Percentiles rank a stretch among this genome's conserved stretches.
Conservation (phyloP, 306 rosid species). For the Oemleria cerasiformis region DNA sequence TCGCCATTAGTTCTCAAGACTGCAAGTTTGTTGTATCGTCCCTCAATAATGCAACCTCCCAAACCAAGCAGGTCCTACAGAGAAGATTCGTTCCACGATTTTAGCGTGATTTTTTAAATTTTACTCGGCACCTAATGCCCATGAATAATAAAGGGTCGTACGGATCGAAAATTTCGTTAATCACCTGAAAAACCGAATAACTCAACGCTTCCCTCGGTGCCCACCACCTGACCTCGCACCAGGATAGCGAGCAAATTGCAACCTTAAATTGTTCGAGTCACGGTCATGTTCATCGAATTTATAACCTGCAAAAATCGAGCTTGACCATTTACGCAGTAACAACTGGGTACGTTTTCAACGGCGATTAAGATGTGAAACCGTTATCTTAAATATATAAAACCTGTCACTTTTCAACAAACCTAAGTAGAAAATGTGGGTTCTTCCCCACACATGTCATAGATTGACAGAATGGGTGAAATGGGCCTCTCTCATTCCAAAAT, state of each 20-base stretch:
- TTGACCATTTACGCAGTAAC: conserved; percentile 62
- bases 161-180: conserved; percentile 40
- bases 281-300: conserved; percentile 93
- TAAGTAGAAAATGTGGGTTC: conserved; percentile 22
- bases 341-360: conserved; percentile 46
- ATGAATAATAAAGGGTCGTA: conserved; percentile 43
- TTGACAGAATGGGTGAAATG: conserved; percentile 14
- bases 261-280: conserved; percentile 86
- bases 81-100: conserved; percentile 56
- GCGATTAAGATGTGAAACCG: conserved; percentile 40
- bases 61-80: conserved; percentile 66
- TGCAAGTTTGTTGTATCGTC: conserved; percentile 45
- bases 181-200: conserved; percentile 71
- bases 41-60: conserved; percentile 57
- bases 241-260: conserved; percentile 98
- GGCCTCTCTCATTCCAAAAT: conserved; percentile 17
- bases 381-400: conserved; percentile 37
- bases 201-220: conserved; percentile 93
- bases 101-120: conserved; percentile 50
- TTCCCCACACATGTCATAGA: conserved; percentile 26
- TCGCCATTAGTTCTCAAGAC: conserved; percentile 45
- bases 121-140: conserved; percentile 37
- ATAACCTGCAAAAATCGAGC: conserved; percentile 99
- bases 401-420: conserved; percentile 35
- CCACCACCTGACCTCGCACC: conserved; percentile 98